Evolutionary conservation across 495 filamentous ascomycete species (phyloP).

Genomic region (Aspergillus ellipticus): DNA sequence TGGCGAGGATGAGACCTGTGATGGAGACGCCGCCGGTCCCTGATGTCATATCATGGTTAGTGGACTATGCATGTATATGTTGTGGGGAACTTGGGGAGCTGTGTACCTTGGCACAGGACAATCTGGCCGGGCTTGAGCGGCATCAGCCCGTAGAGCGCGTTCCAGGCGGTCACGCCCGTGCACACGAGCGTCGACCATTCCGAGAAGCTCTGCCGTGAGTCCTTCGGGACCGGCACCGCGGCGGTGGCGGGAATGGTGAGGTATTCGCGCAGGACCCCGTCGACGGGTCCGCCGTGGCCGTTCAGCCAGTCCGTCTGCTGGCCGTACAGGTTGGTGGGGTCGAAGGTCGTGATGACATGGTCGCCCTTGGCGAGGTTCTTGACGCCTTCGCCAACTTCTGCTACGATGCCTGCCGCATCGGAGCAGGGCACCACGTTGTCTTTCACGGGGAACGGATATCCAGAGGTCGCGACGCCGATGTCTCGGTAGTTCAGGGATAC

Average conservation of each 20-base stretch:
- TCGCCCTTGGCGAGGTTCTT: conserved; percentile 57
- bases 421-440: conserved; percentile 59
- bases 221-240: conserved; percentile 55
- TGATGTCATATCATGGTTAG: no score
- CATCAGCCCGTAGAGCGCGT: conserved; percentile 61
- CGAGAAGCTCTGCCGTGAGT: conserved; percentile 48
- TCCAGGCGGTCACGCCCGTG: conserved; percentile 70
- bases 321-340: conserved; percentile 61
- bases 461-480: conserved; percentile 58
- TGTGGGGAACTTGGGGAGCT: no score
- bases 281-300: conserved; percentile 59
- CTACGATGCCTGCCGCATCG: conserved; percentile 66
- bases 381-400: conserved; percentile 60
- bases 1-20: conserved; percentile 70
- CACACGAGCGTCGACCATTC: conserved; percentile 55
- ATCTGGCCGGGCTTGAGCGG: conserved; percentile 52
- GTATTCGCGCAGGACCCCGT: conserved; percentile 66
- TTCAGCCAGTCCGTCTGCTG: conserved; percentile 30
- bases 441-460: conserved; percentile 57
- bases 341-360: conserved; percentile 65
- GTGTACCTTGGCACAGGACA: conserved; percentile 63
- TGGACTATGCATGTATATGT: no score
- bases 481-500: conserved; percentile 61
- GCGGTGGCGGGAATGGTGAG: conserved; percentile 57
- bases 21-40: conserved; percentile 70